Evolutionary conservation across 208 protist genomes (phyloP).

Genomic region (Acanthamoeba sp.): DNA sequence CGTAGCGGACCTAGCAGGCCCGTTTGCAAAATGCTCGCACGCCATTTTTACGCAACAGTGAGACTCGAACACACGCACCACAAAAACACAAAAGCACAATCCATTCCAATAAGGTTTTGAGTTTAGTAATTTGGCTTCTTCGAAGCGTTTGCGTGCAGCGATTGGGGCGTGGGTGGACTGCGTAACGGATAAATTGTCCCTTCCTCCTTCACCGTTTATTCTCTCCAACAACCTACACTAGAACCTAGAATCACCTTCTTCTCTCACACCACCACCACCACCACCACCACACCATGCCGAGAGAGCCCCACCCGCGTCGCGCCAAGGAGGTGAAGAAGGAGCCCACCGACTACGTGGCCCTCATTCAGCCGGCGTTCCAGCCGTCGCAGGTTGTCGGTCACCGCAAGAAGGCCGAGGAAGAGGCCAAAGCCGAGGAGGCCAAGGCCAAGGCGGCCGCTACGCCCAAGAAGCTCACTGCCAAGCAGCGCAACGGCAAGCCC

Average conservation of each 20-base stretch:
- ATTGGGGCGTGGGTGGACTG: background rate
- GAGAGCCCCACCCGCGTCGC: background rate
- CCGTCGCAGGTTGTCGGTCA: background rate
- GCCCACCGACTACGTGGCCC: background rate
- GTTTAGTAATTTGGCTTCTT: background rate
- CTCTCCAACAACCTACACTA: background rate
- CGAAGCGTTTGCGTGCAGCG: background rate
- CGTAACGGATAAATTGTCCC: slow-evolving; percentile 45
- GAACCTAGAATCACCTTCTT: background rate
- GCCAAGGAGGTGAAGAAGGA: slow-evolving; percentile 14
- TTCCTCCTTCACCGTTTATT: background rate
- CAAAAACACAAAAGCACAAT: background rate
- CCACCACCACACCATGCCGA: background rate
- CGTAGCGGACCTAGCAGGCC: too few species aligned
- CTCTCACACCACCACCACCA: background rate
- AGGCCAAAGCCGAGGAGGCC: too few species aligned
- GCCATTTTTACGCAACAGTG: background rate
- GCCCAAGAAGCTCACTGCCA: background rate
- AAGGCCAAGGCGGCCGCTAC: background rate
- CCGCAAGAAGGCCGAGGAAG: background rate
- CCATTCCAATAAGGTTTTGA: slow-evolving; percentile 39
- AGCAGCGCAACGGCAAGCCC: background rate
- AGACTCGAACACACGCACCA: too few species aligned
- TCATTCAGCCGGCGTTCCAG: background rate
- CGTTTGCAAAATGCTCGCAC: background rate